Evolutionary conservation across 257 asterid genomes (phyloP), one percentile per base, ranked within the genome.

Genomic region (Plantago major): DNA sequence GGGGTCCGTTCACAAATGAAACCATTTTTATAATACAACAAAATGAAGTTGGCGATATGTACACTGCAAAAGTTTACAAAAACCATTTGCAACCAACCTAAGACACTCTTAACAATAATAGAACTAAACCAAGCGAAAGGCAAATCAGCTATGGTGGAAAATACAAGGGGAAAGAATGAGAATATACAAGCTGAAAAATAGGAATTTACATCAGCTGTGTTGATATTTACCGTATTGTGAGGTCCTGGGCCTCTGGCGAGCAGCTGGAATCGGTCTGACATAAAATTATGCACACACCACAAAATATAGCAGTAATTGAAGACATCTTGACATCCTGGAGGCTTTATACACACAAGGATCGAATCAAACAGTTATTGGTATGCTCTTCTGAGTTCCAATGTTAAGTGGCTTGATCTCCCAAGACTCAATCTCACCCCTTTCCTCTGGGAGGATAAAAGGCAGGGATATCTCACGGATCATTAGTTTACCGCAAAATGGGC

Each of bases 401-500:
- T 76, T 84, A 19, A 75, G 84, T 33, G 84, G 83, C 52, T 67
- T 68, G 66, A 92, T 87, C 75, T 89, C 96, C 99, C 99, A 92
- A 2, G 94, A 81, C 54, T 73, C 81, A 13, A 78, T 73, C 73
- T 81, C 95, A 18, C 82, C 88, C 14, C 68, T 67, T 71, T 80
- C 90, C 50, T 74, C 87, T 3, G 87, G 77, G 57, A 55, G 85
- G 74, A 87, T 71, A 73, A 89, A 92, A 44, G 90, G 95, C 76
- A 78, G 55, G 14, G 99, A 89, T 60, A 89, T 81, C 74, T 92
- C 97, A 28, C 75, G 90, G 73, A 92, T 92, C 97, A 92, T 87
- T 55, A 92, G 76, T 48, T 86, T 94, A 10, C 99, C 97, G 72
- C 99, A 89, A 63, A 74, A 92, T 2, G 99, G 99, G 75, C 97